These are phyloP conservation scores for Salisapilia sapeloensis DNA, from an alignment of 352 stramenopile species.

Conservation along the genomic window DNA sequence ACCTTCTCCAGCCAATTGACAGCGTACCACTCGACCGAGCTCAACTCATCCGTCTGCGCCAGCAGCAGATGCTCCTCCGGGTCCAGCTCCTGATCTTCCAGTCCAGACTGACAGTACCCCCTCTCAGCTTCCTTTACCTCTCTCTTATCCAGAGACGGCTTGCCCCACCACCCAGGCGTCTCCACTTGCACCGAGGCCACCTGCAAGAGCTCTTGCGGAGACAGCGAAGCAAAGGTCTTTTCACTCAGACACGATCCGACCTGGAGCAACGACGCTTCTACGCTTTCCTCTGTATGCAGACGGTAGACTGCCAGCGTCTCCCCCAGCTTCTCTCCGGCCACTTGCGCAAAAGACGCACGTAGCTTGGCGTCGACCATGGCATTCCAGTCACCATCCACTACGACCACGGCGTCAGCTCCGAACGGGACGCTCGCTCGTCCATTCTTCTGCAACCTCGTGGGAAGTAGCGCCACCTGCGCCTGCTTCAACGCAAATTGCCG, in stretches of 20 bases:
- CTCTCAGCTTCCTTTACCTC: constrained; percentile 11
- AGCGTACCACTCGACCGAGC: constrained; percentile 71
- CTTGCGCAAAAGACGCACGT: constrained; percentile 57
- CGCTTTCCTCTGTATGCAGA: constrained; percentile 62
- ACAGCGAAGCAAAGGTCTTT: constrained; percentile 68
- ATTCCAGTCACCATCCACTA: constrained; percentile 75
- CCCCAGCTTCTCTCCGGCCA: constrained; percentile 18
- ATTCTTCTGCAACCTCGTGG: constrained; percentile 36
- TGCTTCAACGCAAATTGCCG: constrained; percentile 50
- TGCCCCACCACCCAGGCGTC: constrained; percentile 13
- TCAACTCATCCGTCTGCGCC: constrained; percentile 69
- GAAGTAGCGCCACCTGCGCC: constrained; percentile 43
- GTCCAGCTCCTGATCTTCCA: constrained; percentile 37
- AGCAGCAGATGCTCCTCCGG: constrained; percentile 68
- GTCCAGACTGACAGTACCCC: constrained; percentile 19
- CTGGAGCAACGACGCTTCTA: constrained; percentile 59
- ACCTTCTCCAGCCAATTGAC: constrained; percentile 54
- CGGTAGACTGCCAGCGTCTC: constrained; percentile 38
- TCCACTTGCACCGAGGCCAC: constrained; percentile 55
- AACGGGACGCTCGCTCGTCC: constrained; percentile 39
- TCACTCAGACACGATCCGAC: constrained; percentile 54
- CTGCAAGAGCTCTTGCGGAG: constrained; percentile 40
- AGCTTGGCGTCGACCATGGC: constrained; percentile 64
- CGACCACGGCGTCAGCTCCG: constrained; percentile 55
- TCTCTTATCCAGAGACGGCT: constrained; percentile 7